A percentile compares a stretch with the other conserved stretches of the same genome.
Conservation (phyloP, 768 basidiomycete species). For the Vishniacozyma victoriae region DNA sequence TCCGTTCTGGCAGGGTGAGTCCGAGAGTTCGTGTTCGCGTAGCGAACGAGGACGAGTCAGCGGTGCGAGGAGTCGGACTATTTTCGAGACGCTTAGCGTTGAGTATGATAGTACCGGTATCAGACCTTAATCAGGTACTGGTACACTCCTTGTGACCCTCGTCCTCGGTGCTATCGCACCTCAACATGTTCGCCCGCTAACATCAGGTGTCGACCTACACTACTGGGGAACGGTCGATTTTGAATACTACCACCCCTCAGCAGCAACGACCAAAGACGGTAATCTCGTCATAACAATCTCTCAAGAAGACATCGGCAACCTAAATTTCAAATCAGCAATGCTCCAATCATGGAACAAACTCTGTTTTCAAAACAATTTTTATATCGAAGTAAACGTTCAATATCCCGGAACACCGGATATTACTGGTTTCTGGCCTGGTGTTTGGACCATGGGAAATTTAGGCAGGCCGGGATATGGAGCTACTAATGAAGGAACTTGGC, state of each 20-base stretch:
- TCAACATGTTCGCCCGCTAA: too few relatives aligned
- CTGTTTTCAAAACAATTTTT: conserved; percentile 81
- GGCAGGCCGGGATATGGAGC: conserved; percentile 83
- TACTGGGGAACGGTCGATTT: conserved; percentile 66
- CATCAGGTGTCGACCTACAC: conserved; percentile 64
- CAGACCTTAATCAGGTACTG: too few relatives aligned
- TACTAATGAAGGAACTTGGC: conserved; percentile 79
- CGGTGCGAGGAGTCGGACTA: neutral
- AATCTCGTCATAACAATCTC: conserved; percentile 74
- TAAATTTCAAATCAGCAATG: conserved; percentile 63
- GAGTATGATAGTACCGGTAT: too few relatives aligned
- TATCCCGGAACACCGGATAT: conserved; percentile 41
- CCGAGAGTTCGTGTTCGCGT: neutral
- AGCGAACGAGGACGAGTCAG: neutral
- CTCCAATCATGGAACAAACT: conserved; percentile 87
- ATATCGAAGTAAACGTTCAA: conserved; percentile 58
- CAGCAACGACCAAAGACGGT: conserved; percentile 63
- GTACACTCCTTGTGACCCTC: too few relatives aligned
- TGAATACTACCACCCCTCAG: conserved; percentile 60
- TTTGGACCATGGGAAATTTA: conserved; percentile 81
- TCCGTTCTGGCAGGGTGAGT: conserved; percentile 62
- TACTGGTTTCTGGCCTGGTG: conserved; percentile 67
- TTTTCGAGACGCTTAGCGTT: too few relatives aligned
- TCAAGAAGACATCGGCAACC: conserved; percentile 63
- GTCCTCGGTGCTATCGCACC: too few relatives aligned